Conservation (phyloP, 768 basidiomycete species). For the Antrodiella citrinella region DNA sequence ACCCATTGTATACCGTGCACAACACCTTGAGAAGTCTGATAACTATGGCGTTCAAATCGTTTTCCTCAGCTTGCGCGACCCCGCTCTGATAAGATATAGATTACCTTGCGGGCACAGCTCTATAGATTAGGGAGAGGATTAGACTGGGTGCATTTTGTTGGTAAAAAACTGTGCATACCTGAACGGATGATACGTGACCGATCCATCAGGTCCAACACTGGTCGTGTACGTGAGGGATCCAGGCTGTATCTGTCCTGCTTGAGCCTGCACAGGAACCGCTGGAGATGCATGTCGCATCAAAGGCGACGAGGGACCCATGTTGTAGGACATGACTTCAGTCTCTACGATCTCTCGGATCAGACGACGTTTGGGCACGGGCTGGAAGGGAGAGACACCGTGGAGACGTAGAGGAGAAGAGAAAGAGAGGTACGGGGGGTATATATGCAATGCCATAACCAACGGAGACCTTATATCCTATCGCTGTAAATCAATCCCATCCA, state of each 20-base stretch:
- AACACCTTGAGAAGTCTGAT: constrained; percentile 61
- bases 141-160: not conserved
- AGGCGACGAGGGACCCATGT: constrained; percentile 10
- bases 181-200: constrained; percentile 62
- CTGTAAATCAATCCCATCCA: not conserved
- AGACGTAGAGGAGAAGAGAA: not conserved
- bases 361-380: constrained; percentile 7
- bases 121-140: not conserved
- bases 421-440: not conserved
- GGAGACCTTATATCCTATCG: not conserved
- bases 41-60: constrained; percentile 40
- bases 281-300: constrained; percentile 8
- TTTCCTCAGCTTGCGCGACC: not conserved
- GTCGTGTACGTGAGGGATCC: constrained; percentile 74
- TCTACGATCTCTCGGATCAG: constrained; percentile 8
- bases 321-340: not conserved
- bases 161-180: constrained; percentile 35
- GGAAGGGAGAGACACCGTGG: not conserved
- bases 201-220: constrained; percentile 52
- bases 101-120: constrained; percentile 48
- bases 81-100: not conserved
- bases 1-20: constrained; percentile 61
- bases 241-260: constrained; percentile 42
- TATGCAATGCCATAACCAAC: not conserved
- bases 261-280: constrained; percentile 10